A percentile compares a stretch with the other conserved stretches of the same genome.
Evolutionary conservation across 106 monocot species (phyloP).

Genomic region (Ottelia alismoides): DNA sequence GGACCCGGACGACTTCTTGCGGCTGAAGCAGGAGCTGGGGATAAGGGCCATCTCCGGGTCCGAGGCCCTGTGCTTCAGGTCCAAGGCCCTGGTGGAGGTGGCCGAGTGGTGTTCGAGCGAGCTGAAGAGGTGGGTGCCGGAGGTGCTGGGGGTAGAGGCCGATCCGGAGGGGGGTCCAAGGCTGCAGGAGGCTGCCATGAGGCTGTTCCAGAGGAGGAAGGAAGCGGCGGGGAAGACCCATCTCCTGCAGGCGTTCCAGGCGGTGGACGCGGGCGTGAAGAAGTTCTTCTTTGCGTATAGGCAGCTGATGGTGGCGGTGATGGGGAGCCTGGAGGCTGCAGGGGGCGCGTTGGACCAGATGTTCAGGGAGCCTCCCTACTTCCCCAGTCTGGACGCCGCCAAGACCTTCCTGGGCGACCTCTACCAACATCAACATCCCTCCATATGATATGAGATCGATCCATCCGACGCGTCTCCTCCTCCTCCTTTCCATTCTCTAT

Average conservation of each 20-base stretch:
- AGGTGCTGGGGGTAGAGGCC: constrained; percentile 59
- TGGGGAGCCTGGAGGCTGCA: constrained; percentile 66
- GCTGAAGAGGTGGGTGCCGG: constrained; percentile 44
- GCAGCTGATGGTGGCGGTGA: constrained; percentile 37
- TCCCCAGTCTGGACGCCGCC: constrained; percentile 78
- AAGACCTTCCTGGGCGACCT: constrained; percentile 81
- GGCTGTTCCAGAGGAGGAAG: constrained; percentile 39
- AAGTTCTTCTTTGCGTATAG: constrained; percentile 68
- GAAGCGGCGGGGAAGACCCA: constrained; percentile 24
- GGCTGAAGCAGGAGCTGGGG: too few relatives aligned
- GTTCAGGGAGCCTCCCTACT: constrained; percentile 74
- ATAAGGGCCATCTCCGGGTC: constrained; percentile 15
- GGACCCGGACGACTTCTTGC: too few relatives aligned
- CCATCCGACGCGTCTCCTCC: too few relatives aligned
- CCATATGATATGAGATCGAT: too few relatives aligned
- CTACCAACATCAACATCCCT: too few relatives aligned
- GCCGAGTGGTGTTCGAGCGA: constrained; percentile 32
- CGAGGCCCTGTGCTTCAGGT: constrained; percentile 47
- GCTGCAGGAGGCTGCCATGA: constrained; percentile 79
- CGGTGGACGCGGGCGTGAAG: constrained; percentile 68
- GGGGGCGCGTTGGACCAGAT: constrained; percentile 31
- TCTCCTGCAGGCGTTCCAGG: constrained; percentile 68
- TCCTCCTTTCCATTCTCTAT: too few relatives aligned
- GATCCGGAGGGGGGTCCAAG: constrained; percentile 72
- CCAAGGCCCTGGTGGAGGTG: constrained; percentile 31